Base-by-base conservation (phyloP, 1,284 basidiomycete genomes). In the Apiotrichum laibachii region DNA sequence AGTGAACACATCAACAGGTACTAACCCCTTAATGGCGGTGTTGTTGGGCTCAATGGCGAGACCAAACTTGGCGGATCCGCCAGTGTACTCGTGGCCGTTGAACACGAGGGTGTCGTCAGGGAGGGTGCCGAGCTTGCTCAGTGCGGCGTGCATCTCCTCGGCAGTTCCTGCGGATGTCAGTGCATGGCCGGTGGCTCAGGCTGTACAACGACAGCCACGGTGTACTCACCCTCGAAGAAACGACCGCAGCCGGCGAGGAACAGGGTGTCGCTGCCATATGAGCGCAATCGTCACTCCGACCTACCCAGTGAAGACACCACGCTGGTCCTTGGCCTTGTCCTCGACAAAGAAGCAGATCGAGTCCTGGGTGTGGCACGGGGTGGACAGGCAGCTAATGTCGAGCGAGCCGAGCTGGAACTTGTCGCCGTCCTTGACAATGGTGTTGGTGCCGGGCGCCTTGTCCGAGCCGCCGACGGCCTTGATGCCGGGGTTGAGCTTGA, bases 351-450 rank as follows among this genome's bases (percentile, higher is more conserved):
- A 98, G 79, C 90, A 95, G 71, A 95, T 94, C 45, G 92, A 95
- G 77, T 98, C 95, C 73, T 92, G 90, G 1, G 95, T 98, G 76
- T 98, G 95, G 78, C 93, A 96, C 0, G 94, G 95, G 0, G 94
- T 99, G 15, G 90, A 87, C 19, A 93, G 78, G 76, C 88, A 90
- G 89, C 81, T 87, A 77, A 95, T 83, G 51, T 81, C 80, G 58
- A 91, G 84, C 60, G 83, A 85, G 80, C 87, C 89, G 37, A 93
- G 73, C 34, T 79, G 84, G 71, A 94, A 88, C 63, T 85, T 84
- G 64, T 88, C 86, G 55, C 85, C 85, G 77, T 93, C 89, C 68
- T 86, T 85, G 61, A 97, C 88, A 16, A 88, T 77, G 6, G 86
- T 80, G 15, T 88, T 89, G 45, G 92, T 77, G 0, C 86, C 86